A percentile compares a stretch with the other conserved stretches of the same genome.
Conservation (phyloP, 768 basidiomycete species). For the Tremella mesenterica region DNA sequence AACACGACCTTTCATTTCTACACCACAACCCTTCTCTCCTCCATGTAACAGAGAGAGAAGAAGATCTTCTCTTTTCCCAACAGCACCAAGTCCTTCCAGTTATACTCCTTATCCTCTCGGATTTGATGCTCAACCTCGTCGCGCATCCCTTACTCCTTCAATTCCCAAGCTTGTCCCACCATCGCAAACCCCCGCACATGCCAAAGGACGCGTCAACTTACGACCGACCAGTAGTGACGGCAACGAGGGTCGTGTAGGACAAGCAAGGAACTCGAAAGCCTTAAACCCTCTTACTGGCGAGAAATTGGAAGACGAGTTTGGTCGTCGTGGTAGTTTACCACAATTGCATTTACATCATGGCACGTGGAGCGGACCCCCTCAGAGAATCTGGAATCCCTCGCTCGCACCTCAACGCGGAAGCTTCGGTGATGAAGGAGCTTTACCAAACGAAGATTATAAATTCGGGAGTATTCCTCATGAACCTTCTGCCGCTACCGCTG, state of each 20-base stretch:
- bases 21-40: slow-evolving; percentile 8
- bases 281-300: slow-evolving; percentile 1
- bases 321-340: slow-evolving; percentile 30
- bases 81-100: background rate
- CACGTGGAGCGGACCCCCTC: slow-evolving; percentile 16
- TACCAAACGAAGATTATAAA: slow-evolving; percentile 21
- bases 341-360: slow-evolving; percentile 28
- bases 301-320: slow-evolving; percentile 5
- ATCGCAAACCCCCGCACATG: slow-evolving; percentile 30
- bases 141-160: slow-evolving; percentile 38
- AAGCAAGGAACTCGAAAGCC: slow-evolving; percentile 6
- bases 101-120: background rate
- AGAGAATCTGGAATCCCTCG: slow-evolving; percentile 22
- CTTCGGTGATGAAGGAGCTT: slow-evolving; percentile 15
- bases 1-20: slow-evolving; percentile 23
- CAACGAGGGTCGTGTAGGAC: background rate
- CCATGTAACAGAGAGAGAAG: slow-evolving; percentile 8
- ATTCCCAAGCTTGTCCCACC: slow-evolving; percentile 25
- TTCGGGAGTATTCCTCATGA: slow-evolving; percentile 20
- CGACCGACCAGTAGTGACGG: slow-evolving; percentile 28
- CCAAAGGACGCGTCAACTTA: slow-evolving; percentile 13
- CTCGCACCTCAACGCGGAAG: slow-evolving; percentile 28
- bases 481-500: slow-evolving; percentile 12
- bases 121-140: slow-evolving; percentile 10
- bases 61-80: slow-evolving; percentile 3